Conservation (phyloP, 306 rosid genomes). For the Castanea crenata region DNA sequence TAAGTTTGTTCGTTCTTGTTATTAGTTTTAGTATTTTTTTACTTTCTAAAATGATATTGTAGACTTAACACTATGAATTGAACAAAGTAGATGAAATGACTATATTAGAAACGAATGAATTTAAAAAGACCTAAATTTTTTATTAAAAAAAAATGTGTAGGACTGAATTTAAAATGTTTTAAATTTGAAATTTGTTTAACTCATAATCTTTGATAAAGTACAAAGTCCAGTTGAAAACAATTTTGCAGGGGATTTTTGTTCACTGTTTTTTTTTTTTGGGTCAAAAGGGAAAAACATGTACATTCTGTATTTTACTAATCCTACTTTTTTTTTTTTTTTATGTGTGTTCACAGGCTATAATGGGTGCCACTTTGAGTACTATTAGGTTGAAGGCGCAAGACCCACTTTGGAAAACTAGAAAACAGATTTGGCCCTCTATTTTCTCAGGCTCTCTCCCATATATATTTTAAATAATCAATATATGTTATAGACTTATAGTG, state of each 20-base stretch:
- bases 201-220: neutral
- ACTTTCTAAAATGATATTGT: too few relatives aligned
- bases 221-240: neutral
- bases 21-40: too few relatives aligned
- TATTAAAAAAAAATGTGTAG: too few relatives aligned
- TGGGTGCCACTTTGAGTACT: constrained; percentile 58
- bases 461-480: neutral
- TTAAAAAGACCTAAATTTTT: too few relatives aligned
- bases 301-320: neutral
- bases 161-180: too few relatives aligned
- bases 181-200: neutral
- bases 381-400: neutral
- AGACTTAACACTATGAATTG: too few relatives aligned
- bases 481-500: neutral
- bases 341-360: constrained; percentile 42
- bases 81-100: too few relatives aligned
- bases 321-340: neutral
- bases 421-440: neutral
- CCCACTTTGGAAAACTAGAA: neutral
- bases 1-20: too few relatives aligned
- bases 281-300: too few relatives aligned
- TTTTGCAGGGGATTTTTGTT: too few relatives aligned
- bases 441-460: neutral
- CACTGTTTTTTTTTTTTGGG: neutral
- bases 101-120: too few relatives aligned